phyloP scores from a whole-genome alignment of 441 rosid species.

The Oxalis stricta region DNA sequence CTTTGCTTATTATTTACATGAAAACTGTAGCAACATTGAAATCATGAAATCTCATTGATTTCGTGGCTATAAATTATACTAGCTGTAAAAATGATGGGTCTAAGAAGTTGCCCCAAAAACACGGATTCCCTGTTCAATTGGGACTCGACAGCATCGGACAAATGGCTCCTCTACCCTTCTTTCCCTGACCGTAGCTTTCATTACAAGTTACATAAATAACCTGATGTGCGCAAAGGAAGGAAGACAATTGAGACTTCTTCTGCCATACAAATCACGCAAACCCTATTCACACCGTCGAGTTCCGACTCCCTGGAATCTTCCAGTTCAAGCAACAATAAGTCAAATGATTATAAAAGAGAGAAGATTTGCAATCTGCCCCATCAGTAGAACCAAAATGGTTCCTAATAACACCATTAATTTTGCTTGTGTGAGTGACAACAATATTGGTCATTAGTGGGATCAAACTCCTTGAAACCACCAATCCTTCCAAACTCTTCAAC shows the following conservation, averaged over 20 bases:
- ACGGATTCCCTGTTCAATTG: conserved; percentile 63
- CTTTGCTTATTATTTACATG: too few relatives aligned
- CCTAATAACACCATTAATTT: too few relatives aligned
- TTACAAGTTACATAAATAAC: conserved; percentile 72
- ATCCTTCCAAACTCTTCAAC: conserved; percentile 63
- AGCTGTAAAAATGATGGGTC: conserved; percentile 6
- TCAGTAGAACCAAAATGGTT: too few relatives aligned
- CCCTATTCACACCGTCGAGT: conserved; percentile 37
- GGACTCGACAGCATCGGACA: conserved; percentile 76
- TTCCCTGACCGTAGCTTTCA: conserved; percentile 53
- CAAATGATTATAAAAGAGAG: too few relatives aligned
- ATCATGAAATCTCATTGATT: too few relatives aligned
- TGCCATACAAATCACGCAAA: conserved; percentile 69
- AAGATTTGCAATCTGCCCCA: too few relatives aligned
- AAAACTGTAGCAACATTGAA: too few relatives aligned
- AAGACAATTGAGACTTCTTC: conserved; percentile 81
- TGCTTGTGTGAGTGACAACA: too few relatives aligned
- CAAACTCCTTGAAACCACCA: conserved; percentile 50
- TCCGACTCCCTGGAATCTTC: conserved; percentile 45
- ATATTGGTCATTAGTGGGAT: conserved; percentile 25
- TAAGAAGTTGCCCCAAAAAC: conserved; percentile 84
- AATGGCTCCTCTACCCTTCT: conserved; percentile 55
- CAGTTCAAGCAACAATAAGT: conserved; percentile 62
- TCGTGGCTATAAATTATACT: not conserved
- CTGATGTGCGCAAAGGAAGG: conserved; percentile 90